phyloP scores from a whole-genome alignment of 768 basidiomycete genomes.

The Leccinellum rugosiceps region DNA sequence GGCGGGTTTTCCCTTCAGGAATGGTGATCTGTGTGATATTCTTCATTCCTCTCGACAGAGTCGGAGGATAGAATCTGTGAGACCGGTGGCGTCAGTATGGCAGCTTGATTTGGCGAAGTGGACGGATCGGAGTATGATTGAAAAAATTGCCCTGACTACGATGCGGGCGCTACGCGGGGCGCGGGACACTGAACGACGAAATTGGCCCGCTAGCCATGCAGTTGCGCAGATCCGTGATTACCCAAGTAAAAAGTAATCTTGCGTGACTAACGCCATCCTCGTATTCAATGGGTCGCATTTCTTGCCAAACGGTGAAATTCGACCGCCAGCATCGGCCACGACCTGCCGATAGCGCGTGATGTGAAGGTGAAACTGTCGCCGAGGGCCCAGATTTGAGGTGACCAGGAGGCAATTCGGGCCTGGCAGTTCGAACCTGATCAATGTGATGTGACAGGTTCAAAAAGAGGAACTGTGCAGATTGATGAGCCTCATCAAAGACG shows the following conservation, averaged over 20 bases:
- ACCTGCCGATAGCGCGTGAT: background rate
- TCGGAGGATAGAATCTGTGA: slow-evolving; percentile 1
- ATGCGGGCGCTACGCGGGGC: background rate
- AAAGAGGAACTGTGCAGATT: background rate
- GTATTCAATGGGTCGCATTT: background rate
- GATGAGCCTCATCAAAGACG: too few species aligned
- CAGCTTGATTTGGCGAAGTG: background rate
- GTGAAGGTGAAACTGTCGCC: background rate
- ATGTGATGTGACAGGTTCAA: background rate
- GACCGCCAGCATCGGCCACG: too few species aligned
- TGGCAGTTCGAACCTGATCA: background rate
- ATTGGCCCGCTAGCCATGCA: background rate
- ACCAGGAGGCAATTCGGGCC: background rate
- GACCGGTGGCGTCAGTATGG: slow-evolving; percentile 12
- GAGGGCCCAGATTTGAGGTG: background rate
- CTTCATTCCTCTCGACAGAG: slow-evolving; percentile 1
- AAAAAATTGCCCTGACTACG: slow-evolving; percentile 14
- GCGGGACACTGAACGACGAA: background rate
- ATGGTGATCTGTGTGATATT: background rate
- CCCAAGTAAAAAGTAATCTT: background rate
- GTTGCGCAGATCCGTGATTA: background rate
- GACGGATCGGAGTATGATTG: background rate
- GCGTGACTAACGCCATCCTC: too few species aligned
- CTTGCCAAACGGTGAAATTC: background rate
- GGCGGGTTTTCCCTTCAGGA: background rate